Evolutionary conservation across 345 rosid species (phyloP).

Genomic region (Microthlaspi erraticum): DNA sequence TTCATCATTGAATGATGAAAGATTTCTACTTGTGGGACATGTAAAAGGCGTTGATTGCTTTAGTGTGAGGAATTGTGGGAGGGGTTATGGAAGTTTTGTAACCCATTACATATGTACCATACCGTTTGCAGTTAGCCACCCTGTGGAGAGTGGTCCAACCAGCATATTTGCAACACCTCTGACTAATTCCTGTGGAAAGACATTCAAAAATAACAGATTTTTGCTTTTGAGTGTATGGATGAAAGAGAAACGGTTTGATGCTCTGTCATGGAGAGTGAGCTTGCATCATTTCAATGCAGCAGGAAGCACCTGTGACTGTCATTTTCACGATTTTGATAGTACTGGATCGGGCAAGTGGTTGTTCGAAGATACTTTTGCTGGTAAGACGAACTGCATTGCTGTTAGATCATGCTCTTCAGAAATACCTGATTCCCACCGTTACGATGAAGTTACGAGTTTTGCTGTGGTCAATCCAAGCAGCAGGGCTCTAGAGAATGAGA

Average conservation of each 20-base stretch:
- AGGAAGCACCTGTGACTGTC: constrained; percentile 53
- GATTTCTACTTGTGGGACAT: constrained; percentile 73
- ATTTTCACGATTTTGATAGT: constrained; percentile 50
- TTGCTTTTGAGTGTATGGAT: constrained; percentile 78
- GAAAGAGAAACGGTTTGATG: constrained; percentile 58
- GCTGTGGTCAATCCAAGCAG: constrained; percentile 59
- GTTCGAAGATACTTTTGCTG: constrained; percentile 56
- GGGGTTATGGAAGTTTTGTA: constrained; percentile 42
- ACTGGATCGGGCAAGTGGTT: constrained; percentile 45
- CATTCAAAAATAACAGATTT: constrained; percentile 55
- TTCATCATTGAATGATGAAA: constrained; percentile 57
- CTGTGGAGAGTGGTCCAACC: constrained; percentile 60
- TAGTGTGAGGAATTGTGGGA: constrained; percentile 57
- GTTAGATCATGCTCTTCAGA: constrained; percentile 63
- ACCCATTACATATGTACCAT: constrained; percentile 71
- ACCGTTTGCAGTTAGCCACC: constrained; percentile 55
- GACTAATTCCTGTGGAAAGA: constrained; percentile 56
- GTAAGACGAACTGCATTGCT: constrained; percentile 57
- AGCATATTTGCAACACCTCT: constrained; percentile 65
- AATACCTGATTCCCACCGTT: constrained; percentile 63
- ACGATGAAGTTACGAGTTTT: constrained; percentile 67
- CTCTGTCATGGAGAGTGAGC: constrained; percentile 73
- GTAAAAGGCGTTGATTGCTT: constrained; percentile 82
- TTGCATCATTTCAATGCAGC: constrained; percentile 57
- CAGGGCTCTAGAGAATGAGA: constrained; percentile 41